Base-by-base conservation (phyloP, 805 yeast genomes). In the Zygosaccharomyces bisporus region DNA sequence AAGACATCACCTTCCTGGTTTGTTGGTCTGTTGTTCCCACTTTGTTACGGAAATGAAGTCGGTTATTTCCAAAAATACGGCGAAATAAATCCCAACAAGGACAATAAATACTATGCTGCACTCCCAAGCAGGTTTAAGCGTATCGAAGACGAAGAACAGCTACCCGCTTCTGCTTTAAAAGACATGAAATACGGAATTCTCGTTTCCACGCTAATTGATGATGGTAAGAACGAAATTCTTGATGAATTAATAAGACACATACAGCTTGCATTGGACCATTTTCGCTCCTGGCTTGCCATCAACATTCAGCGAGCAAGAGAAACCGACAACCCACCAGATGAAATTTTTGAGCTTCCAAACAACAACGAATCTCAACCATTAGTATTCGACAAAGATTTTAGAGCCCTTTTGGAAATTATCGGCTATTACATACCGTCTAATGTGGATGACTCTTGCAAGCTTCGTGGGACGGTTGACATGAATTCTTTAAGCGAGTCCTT, bases 11-110 rank as follows among this genome's bases (percentile, higher is more conserved):
- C 76, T 38, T 68, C 74, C 43, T 73, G 73, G 55, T 79, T 62
- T 50, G 68, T 77, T 4, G 95, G 88, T 56, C 55, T 91, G 3
- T 66, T 88, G 41, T 86, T 87, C 58, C 77, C 85, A 34, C 69
- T 81, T 53, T 50, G 70, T 49, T 77, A 59, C 63, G 79, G 70
- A 56, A 66, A 64, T 16, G 74, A 61, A 49, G 68, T 72, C 17
- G 67, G 69, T 47, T 67, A 72, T 34, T 91, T 73, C 53, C 73
- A 62, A 46, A 59, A 52, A 47, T 58, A 57, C 38, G 66, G 63
- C 16, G 61, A 61, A 42, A 73, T 79, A 25, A 79, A 61, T 37
- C 19, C 40, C 2, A 8, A 34, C 1, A 39, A 44, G 4, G 41
- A 42, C 17, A 39, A 39, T 5, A 23, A 33, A 1, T 45, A 35